Conservation (phyloP, 2,329 filamentous ascomycete genomes). For the Claviceps sp. region DNA sequence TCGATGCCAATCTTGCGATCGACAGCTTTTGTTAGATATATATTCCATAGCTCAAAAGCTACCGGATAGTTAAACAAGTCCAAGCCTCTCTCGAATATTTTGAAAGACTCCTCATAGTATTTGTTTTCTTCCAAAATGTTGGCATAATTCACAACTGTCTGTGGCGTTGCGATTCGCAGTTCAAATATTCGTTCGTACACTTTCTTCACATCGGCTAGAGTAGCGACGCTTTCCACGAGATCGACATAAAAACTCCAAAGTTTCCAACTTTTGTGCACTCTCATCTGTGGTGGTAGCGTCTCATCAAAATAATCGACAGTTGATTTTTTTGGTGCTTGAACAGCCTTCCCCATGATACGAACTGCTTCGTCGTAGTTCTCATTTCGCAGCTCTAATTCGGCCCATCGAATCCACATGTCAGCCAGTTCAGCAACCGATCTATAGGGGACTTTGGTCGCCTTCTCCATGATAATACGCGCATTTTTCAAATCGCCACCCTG, state of each 20-base stretch:
- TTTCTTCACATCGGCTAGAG: conserved; percentile 80
- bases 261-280: conserved; percentile 98
- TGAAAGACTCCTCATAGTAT: conserved; percentile 96
- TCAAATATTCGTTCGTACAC: conserved; percentile 98
- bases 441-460: conserved; percentile 94
- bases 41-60: conserved; percentile 95
- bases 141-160: conserved; percentile 97
- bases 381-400: conserved; percentile 90
- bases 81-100: conserved; percentile 87
- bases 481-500: conserved; percentile 69
- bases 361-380: conserved; percentile 94
- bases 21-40: conserved; percentile 94
- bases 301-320: conserved; percentile 99
- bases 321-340: conserved; percentile 92
- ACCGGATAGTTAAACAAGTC: conserved; percentile 98
- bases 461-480: conserved; percentile 89
- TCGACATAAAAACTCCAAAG: conserved; percentile 99
- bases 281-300: conserved; percentile 80
- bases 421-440: conserved; percentile 94
- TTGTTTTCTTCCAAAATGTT: conserved; percentile 88
- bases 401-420: conserved; percentile 99
- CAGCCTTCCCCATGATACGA: conserved; percentile 92
- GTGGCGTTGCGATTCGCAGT: conserved; percentile 90
- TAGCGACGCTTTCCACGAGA: conserved; percentile 85
- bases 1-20: conserved; percentile 95